phyloP scores from a whole-genome alignment of 768 basidiomycete genomes.

The Leccinum variicolor region DNA sequence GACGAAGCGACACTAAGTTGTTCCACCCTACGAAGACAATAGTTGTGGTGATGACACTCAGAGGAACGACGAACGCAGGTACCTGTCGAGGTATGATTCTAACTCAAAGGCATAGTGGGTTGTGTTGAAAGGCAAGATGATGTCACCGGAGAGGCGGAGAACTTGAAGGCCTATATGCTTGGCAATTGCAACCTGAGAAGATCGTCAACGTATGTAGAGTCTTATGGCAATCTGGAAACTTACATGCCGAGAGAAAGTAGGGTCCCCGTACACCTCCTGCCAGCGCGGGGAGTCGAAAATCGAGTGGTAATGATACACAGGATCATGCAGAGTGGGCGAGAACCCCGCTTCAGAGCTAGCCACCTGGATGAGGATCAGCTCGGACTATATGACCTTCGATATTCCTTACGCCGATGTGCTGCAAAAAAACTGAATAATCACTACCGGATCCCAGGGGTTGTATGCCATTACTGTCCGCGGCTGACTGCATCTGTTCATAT shows the following conservation, averaged over 20 bases:
- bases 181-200: conserved; percentile 58
- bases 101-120: conserved; percentile 73
- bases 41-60: not conserved
- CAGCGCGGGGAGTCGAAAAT: conserved; percentile 71
- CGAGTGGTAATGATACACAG: conserved; percentile 73
- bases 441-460: conserved; percentile 77
- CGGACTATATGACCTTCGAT: too few species aligned
- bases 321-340: conserved; percentile 41
- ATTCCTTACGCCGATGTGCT: conserved; percentile 56
- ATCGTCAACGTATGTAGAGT: too few species aligned
- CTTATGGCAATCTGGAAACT: conserved; percentile 13
- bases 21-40: conserved; percentile 27
- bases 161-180: conserved; percentile 61
- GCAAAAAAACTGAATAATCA: conserved; percentile 91
- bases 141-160: conserved; percentile 57
- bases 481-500: too few species aligned
- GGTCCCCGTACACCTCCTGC: conserved; percentile 75
- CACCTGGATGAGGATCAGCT: conserved; percentile 18
- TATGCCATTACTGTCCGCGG: too few species aligned
- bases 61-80: conserved; percentile 12
- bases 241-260: conserved; percentile 72
- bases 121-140: conserved; percentile 71
- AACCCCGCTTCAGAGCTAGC: conserved; percentile 35
- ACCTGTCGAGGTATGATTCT: conserved; percentile 58
- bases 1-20: conserved; percentile 16